phyloP scores from a whole-genome alignment of 257 asterid genomes.

The Lantana camara region DNA sequence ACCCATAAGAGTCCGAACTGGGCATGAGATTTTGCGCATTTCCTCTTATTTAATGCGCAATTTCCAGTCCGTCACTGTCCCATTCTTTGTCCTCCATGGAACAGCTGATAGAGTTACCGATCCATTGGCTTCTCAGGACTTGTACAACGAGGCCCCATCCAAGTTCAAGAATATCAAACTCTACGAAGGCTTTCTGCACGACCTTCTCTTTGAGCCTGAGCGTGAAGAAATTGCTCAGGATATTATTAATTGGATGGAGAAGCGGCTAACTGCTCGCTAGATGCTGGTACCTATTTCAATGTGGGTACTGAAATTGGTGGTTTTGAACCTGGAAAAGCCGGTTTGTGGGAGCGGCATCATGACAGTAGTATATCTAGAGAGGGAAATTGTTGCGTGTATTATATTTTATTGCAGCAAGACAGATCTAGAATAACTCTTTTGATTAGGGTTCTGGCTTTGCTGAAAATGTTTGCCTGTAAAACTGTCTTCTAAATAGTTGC shows the following conservation, averaged over 20 bases:
- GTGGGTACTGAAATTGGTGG: constrained; percentile 10
- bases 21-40: constrained; percentile 94
- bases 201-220: constrained; percentile 95
- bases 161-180: constrained; percentile 83
- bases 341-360: constrained; percentile 12
- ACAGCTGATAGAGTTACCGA: constrained; percentile 96
- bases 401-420: constrained; percentile 2
- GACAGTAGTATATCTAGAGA: constrained; percentile 24
- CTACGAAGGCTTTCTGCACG: constrained; percentile 89
- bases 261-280: constrained; percentile 36
- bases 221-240: constrained; percentile 91
- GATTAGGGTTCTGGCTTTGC: neutral
- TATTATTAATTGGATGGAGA: constrained; percentile 94
- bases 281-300: neutral
- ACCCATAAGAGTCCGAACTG: constrained; percentile 92
- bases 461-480: neutral
- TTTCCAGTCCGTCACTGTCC: constrained; percentile 72
- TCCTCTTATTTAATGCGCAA: constrained; percentile 74
- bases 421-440: neutral
- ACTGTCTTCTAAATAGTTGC: neutral
- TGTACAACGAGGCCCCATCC: constrained; percentile 87
- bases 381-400: constrained; percentile 11
- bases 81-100: constrained; percentile 97
- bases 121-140: constrained; percentile 91
- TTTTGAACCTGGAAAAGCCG: constrained; percentile 16